A percentile compares a stretch with the other conserved stretches of the same genome.
Conservation (phyloP, 345 rosid genomes). For the Populus alba region DNA sequence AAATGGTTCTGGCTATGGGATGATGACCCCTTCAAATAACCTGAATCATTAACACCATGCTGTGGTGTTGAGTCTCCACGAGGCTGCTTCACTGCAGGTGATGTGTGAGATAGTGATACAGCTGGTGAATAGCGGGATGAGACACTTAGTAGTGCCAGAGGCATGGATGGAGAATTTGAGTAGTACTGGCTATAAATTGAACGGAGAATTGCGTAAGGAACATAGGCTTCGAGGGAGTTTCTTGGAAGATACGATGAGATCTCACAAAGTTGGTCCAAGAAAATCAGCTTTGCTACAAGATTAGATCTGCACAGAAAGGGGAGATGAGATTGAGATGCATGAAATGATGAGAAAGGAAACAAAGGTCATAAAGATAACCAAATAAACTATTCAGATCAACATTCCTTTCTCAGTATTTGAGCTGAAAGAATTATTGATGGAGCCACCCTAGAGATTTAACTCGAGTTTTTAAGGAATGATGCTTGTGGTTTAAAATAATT, state of each 20-base stretch:
- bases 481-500: not conserved
- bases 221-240: conserved; percentile 79
- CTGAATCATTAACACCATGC: no score
- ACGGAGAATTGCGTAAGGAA: conserved; percentile 80
- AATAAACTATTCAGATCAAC: not conserved
- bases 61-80: no score
- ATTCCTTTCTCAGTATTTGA: not conserved
- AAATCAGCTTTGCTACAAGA: conserved; percentile 86
- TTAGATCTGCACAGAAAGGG: conserved; percentile 59
- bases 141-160: conserved; percentile 43
- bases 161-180: conserved; percentile 61
- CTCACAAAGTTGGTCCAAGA: conserved; percentile 95
- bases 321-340: not conserved
- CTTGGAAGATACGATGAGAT: conserved; percentile 85
- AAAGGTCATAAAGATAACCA: not conserved
- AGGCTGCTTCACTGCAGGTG: conserved; percentile 45
- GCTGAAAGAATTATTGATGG: not conserved
- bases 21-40: no score
- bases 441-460: not conserved
- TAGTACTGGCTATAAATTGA: conserved; percentile 91
- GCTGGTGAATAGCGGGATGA: conserved; percentile 83
- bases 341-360: not conserved
- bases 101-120: conserved; percentile 57
- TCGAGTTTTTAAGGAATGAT: not conserved
- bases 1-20: conserved; percentile 20